A percentile compares a stretch with the other conserved stretches of the same genome.
phyloP scores from a whole-genome alignment of 495 filamentous ascomycete species.

The Thozetella sp. region DNA sequence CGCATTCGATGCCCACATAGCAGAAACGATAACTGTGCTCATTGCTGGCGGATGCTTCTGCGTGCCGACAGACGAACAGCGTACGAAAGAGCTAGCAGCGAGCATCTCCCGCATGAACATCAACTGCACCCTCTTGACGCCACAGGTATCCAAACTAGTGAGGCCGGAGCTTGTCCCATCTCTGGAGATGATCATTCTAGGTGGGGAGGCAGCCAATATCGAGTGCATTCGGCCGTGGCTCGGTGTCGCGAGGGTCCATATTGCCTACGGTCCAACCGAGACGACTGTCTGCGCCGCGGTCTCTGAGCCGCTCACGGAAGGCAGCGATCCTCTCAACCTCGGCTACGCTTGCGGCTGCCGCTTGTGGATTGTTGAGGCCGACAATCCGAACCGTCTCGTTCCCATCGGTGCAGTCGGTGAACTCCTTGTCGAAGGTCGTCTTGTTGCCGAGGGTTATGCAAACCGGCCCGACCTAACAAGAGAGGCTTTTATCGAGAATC shows the following conservation, averaged over 20 bases:
- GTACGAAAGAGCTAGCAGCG: slow-evolving; percentile 13
- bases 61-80: slow-evolving; percentile 16
- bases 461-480: slow-evolving; percentile 14
- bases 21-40: slow-evolving; percentile 54
- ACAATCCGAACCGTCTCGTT: slow-evolving; percentile 40
- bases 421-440: slow-evolving; percentile 45
- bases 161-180: slow-evolving; percentile 35
- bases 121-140: slow-evolving; percentile 22
- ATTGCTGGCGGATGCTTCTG: slow-evolving; percentile 26
- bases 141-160: slow-evolving; percentile 45
- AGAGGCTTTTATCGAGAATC: slow-evolving; percentile 12
- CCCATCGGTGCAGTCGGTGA: slow-evolving; percentile 51
- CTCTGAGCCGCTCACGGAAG: not conserved
- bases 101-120: slow-evolving; percentile 8
- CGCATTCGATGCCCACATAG: slow-evolving; percentile 55
- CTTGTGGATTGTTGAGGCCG: slow-evolving; percentile 46
- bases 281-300: not conserved
- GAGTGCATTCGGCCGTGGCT: slow-evolving; percentile 16
- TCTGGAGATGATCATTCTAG: slow-evolving; percentile 34
- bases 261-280: slow-evolving; percentile 42
- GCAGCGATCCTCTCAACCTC: not conserved
- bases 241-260: slow-evolving; percentile 13
- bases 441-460: slow-evolving; percentile 35
- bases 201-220: slow-evolving; percentile 25
- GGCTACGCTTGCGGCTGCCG: slow-evolving; percentile 10